A percentile compares a stretch with the other conserved stretches of the same genome.
These are phyloP conservation scores for Nidularia pulvinata DNA, from an alignment of 768 basidiomycete species.

Conservation along the genomic window DNA sequence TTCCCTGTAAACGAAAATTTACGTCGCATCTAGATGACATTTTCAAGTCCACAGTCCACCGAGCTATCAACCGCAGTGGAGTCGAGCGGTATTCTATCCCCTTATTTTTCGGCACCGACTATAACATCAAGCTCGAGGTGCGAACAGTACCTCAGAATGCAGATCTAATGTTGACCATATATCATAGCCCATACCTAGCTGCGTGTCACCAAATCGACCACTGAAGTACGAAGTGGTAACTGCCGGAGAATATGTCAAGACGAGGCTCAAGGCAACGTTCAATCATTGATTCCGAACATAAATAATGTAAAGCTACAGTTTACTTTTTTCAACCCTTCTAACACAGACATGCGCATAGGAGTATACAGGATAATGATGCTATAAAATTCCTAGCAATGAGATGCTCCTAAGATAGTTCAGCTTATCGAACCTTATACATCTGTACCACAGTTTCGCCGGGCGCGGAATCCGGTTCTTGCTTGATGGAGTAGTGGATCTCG, in stretches of 20 bases:
- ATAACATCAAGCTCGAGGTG: conserved; percentile 80
- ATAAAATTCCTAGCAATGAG: neutral
- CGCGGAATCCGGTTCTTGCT: conserved; percentile 34
- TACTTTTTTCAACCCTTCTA: neutral
- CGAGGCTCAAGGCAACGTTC: conserved; percentile 70
- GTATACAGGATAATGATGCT: neutral
- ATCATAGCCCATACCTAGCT: conserved; percentile 47
- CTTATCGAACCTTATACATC: conserved; percentile 76
- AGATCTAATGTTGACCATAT: conserved; percentile 14
- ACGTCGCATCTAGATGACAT: conserved; percentile 64
- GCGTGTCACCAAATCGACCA: conserved; percentile 36
- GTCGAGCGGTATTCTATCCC: conserved; percentile 81
- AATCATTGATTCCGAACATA: conserved; percentile 19
- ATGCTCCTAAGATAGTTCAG: neutral
- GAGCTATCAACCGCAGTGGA: conserved; percentile 79
- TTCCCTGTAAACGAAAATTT: neutral
- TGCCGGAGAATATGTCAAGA: conserved; percentile 85
- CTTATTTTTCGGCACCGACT: conserved; percentile 89
- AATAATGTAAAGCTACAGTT: neutral
- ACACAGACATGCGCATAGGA: neutral
- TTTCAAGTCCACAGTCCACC: conserved; percentile 90
- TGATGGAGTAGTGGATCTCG: conserved; percentile 79
- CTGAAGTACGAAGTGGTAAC: conserved; percentile 70
- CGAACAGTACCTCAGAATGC: conserved; percentile 31
- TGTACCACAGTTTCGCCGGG: conserved; percentile 57